Evolutionary conservation across 1,284 basidiomycete species (phyloP), one percentile per base, ranked within the genome.

Genomic region (Malassezia caprae): DNA sequence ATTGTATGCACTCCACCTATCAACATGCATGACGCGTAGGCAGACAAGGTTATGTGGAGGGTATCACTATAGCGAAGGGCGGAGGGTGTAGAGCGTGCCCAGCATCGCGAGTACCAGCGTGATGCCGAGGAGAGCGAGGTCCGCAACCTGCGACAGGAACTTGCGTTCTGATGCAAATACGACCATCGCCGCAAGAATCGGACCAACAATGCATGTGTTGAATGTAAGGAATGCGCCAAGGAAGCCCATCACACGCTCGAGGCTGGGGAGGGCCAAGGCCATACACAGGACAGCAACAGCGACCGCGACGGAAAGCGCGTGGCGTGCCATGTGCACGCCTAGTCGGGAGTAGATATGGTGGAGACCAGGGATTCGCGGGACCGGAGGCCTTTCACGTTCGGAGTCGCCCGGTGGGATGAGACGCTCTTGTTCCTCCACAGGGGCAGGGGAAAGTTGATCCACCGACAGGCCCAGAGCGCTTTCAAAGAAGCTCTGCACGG

Each of bases 211-310:
- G 45, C 71, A 73, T 1, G 69, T 82, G 62, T 86, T 77, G 71
- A 91, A 91, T 0, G 88, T 85, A 32, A 85, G 83, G 74, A 90
- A 90, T 1, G 73, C 84, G 4, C 90, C 90, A 32, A 93, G 78
- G 73, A 91, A 88, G 12, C 86, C 86, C 88, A 96, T 91, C 72
- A 90, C 81, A 21, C 84, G 81, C 61, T 85, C 85, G 72, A 96
- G 94, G 51, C 87, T 82, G 1, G 91, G 90, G 37, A 94, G 77
- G 54, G 84, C 34, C 1, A 72, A 59, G 3, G 71, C 71, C 11
- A 65, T 68, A 7, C 62, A 3, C n/a, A 63, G 53, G 41, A 72
- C 66, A 28, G 63, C 48, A 0, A 53, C 41, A 4, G 69, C 61
- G 27, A 73, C 37, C n/a, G 34, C 21, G 26, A 72, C 27, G 12